phyloP scores from a whole-genome alignment of 164 flowering plant genomes.

The Vitis rotundifolia region DNA sequence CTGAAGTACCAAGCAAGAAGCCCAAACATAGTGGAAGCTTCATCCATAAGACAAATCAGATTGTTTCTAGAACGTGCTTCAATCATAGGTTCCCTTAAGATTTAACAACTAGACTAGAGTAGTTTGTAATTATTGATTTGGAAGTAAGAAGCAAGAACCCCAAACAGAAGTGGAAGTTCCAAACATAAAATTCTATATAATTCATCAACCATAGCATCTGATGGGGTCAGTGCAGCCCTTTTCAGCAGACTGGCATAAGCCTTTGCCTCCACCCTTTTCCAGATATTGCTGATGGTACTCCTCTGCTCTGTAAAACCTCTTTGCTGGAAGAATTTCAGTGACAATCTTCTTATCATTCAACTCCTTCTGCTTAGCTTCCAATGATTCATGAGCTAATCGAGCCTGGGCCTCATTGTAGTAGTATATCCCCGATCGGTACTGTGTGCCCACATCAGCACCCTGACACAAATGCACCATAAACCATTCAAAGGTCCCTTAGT shows the following conservation, averaged over 20 bases:
- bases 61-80: too few species aligned
- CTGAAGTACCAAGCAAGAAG: neutral
- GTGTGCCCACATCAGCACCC: conserved; percentile 83
- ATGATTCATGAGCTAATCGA: conserved; percentile 51
- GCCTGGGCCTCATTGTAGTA: conserved; percentile 64
- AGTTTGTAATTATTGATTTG: too few species aligned
- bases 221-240: conserved; percentile 89
- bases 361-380: conserved; percentile 60
- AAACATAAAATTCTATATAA: too few species aligned
- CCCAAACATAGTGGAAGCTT: neutral
- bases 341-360: conserved; percentile 51
- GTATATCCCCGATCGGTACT: conserved; percentile 87
- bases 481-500: too few species aligned
- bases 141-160: too few species aligned
- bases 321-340: conserved; percentile 73
- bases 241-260: conserved; percentile 57
- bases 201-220: conserved; percentile 66
- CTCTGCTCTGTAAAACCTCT: conserved; percentile 66
- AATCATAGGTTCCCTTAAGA: too few species aligned
- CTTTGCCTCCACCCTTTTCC: conserved; percentile 62
- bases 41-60: too few species aligned
- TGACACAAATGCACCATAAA: conserved; percentile 13
- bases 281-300: conserved; percentile 76
- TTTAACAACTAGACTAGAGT: too few species aligned
- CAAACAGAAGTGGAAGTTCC: too few species aligned